A percentile compares a stretch with the other conserved stretches of the same genome.
Conservation (phyloP, 768 basidiomycete genomes). For the Rhodotorula sphaerocarpa region DNA sequence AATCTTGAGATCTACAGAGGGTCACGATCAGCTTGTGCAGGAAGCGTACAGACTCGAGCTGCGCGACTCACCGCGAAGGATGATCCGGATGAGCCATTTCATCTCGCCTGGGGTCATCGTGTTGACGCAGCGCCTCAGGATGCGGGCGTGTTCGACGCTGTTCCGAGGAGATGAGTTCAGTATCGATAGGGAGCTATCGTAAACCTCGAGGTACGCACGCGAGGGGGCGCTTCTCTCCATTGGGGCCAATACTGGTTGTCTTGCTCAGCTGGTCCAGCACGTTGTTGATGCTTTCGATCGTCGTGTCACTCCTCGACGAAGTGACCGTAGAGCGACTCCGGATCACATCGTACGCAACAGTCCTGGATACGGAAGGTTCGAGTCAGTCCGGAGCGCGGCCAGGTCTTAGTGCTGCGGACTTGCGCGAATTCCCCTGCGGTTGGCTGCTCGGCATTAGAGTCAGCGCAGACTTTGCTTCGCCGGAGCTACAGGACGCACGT, state of each 20-base stretch:
- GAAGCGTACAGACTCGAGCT: neutral
- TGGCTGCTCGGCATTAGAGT: neutral
- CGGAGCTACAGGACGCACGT: slow-evolving; percentile 40
- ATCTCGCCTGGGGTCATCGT: slow-evolving; percentile 78
- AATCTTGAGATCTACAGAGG: slow-evolving; percentile 67
- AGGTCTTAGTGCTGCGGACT: too few relatives aligned
- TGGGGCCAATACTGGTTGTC: neutral
- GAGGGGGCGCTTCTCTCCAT: slow-evolving; percentile 11
- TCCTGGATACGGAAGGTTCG: too few relatives aligned
- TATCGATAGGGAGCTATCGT: neutral
- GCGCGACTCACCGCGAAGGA: slow-evolving; percentile 66
- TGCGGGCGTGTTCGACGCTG: slow-evolving; percentile 66
- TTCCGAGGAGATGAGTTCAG: too few relatives aligned
- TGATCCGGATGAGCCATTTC: slow-evolving; percentile 90
- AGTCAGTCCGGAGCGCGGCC: too few relatives aligned
- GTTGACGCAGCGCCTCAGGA: slow-evolving; percentile 58
- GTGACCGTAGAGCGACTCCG: slow-evolving; percentile 66
- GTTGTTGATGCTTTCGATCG: slow-evolving; percentile 75
- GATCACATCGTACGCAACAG: slow-evolving; percentile 75
- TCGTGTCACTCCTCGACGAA: slow-evolving; percentile 58
- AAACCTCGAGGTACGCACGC: slow-evolving; percentile 46
- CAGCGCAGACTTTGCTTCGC: too few relatives aligned
- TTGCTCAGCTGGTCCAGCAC: slow-evolving; percentile 68
- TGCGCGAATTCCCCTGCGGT: slow-evolving; percentile 31
- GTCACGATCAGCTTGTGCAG: too few relatives aligned